Base-by-base conservation (phyloP, 352 stramenopile genomes). In the Phytophthora sojae region DNA sequence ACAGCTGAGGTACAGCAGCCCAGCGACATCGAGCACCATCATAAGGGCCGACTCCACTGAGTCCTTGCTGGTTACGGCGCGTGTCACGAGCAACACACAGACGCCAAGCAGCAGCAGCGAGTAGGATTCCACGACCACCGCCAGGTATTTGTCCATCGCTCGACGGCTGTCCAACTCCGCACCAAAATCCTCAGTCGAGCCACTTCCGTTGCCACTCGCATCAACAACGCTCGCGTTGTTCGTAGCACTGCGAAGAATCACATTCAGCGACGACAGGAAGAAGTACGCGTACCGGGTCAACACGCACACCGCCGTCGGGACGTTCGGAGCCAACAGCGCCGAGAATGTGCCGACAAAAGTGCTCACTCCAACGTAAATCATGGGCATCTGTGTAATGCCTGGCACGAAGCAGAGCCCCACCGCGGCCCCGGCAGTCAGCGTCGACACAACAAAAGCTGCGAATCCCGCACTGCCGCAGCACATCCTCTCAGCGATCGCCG, bases 61-160 rank as follows among this genome's bases (percentile, higher is more conserved):
- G 32, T 92, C 84, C 62, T 92, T 88, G 52, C 84, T 88, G 2
- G 79, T 84, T 17, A 92, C 32, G 2, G 83, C 79, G 4, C 82
- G 79, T 1, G 58, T 65, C 45, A 90, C 77, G 23, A 92, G 57
- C 49, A 90, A 61, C 44, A 92, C 50, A 29, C 71, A 68, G 11
- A 79, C 75, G 30, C 59, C 71, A 0, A 86, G 59, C 14, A 90
- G 49, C 50, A 88, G 54, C 51, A 92, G 59, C 19, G 79, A 82
- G 66, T 88, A 89, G 12, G 84, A 82, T 67, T 92, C 79, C 21
- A 90, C 69, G 26, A 78, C 71, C 11, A 83, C 69, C 17, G 79
- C 75, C 14, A 82, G 64, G 61, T 81, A 80, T 52, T 78, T 78
- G 58, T 79, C 72, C 61, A 75, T 75, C 2, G 69, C 53, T 6